Evolutionary conservation across 106 monocot genomes (phyloP).

Genomic region (Dendrobium huoshanense): DNA sequence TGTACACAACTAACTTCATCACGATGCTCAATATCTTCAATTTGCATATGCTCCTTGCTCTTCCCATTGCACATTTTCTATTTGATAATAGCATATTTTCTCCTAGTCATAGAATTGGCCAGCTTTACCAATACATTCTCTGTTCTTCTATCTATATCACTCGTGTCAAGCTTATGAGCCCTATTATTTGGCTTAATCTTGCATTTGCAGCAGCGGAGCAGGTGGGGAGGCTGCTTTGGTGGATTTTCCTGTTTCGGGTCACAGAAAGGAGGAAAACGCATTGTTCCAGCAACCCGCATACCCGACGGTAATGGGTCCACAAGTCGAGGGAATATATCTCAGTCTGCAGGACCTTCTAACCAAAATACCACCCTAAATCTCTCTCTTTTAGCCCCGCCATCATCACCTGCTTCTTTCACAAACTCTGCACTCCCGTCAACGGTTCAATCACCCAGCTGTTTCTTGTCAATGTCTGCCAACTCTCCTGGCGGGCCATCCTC

Average conservation of each 20-base stretch:
- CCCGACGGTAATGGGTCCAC: slow-evolving; percentile 58
- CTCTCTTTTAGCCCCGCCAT: slow-evolving; percentile 94
- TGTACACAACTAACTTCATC: not conserved
- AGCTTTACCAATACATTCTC: too few species aligned
- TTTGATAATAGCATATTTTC: not conserved
- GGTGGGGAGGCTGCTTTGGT: slow-evolving; percentile 80
- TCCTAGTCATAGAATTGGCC: too few species aligned
- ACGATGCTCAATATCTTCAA: not conserved
- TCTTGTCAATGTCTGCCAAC: slow-evolving; percentile 77
- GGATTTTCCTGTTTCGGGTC: slow-evolving; percentile 85
- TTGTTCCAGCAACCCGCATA: slow-evolving; percentile 86
- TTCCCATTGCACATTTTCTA: not conserved
- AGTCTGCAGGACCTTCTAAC: slow-evolving; percentile 41
- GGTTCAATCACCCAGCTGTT: slow-evolving; percentile 83
- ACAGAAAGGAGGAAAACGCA: slow-evolving; percentile 78
- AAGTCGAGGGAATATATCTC: slow-evolving; percentile 42
- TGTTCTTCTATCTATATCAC: not conserved
- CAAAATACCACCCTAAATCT: slow-evolving; percentile 47
- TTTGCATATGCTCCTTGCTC: not conserved
- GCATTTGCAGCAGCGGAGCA: slow-evolving; percentile 35
- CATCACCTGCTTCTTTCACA: slow-evolving; percentile 92
- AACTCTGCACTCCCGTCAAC: slow-evolving; percentile 94
- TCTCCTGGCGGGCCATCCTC: slow-evolving; percentile 70
- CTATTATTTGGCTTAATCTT: slow-evolving; percentile 6
- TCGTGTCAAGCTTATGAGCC: not conserved